Conservation (phyloP, 108 stramenopile genomes). For the Nitzschia sp. region DNA sequence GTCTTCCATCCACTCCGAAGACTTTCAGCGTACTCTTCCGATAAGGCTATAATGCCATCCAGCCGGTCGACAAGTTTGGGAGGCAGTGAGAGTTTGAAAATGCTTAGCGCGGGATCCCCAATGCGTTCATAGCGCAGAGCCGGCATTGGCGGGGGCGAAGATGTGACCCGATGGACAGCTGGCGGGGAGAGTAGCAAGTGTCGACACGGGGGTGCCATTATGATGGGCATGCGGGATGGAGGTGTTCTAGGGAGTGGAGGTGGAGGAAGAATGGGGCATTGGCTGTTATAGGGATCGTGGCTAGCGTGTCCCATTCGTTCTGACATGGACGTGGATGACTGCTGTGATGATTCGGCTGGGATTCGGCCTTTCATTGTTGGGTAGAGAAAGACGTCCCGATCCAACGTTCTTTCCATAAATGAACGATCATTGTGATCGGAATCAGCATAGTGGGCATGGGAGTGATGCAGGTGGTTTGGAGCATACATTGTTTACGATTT, state of each 20-base stretch:
- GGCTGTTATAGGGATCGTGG: background rate
- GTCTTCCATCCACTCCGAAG: conserved; percentile 66
- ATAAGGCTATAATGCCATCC: conserved; percentile 55
- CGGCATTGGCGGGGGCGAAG: background rate
- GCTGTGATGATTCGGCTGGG: too few species aligned
- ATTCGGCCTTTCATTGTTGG: background rate
- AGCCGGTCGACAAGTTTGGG: conserved; percentile 36
- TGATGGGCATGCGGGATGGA: background rate
- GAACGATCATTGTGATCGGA: too few species aligned
- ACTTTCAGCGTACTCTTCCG: conserved; percentile 49
- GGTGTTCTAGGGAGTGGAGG: background rate
- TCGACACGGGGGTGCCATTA: background rate
- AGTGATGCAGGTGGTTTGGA: background rate
- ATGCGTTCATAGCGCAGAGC: conserved; percentile 24
- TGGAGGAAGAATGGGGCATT: background rate
- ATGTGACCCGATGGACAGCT: conserved; percentile 3
- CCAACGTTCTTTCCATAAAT: too few species aligned
- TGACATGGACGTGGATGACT: too few species aligned
- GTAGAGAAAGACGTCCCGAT: background rate
- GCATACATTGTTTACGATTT: background rate
- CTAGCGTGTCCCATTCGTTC: too few species aligned
- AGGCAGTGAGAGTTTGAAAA: conserved; percentile 65
- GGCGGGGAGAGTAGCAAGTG: conserved; percentile 9
- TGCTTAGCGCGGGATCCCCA: conserved; percentile 58
- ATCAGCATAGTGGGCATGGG: background rate